Conservation (phyloP, 2,329 filamentous ascomycete genomes). For the Seiridium unicorne region DNA sequence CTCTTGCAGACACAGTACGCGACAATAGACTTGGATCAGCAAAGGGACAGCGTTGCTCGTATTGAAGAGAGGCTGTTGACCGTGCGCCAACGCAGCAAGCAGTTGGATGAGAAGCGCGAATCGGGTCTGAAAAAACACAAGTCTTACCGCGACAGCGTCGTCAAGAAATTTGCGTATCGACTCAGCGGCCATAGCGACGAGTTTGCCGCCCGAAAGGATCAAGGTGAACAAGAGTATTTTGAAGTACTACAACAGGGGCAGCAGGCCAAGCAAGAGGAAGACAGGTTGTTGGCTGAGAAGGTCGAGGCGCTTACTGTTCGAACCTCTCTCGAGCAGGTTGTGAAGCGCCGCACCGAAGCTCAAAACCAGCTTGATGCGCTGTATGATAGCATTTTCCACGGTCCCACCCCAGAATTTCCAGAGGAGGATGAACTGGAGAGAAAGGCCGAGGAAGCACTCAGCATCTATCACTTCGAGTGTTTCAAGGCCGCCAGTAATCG, state of each 20-base stretch:
- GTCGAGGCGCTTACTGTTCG: not conserved
- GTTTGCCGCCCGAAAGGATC: not conserved
- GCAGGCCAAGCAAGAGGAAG: constrained; percentile 2
- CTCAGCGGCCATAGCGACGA: not conserved
- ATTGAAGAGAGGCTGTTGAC: not conserved
- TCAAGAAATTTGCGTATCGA: constrained; percentile 5
- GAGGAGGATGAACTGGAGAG: not conserved
- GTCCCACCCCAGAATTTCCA: constrained; percentile 1
- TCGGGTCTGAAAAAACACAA: constrained; percentile 2
- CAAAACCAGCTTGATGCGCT: constrained; percentile 3
- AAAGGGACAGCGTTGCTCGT: not conserved
- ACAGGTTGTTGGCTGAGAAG: not conserved
- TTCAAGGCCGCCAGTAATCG: not conserved
- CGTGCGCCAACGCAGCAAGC: not conserved
- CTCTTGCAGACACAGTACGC: constrained; percentile 1
- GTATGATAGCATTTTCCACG: not conserved
- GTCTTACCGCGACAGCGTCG: constrained; percentile 5
- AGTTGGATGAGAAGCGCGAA: constrained; percentile 3
- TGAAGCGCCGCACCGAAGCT: not conserved
- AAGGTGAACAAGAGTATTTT: not conserved
- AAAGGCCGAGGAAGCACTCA: not conserved
- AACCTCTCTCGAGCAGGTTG: not conserved
- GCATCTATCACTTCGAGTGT: not conserved
- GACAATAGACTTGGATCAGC: not conserved
- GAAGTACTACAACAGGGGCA: constrained; percentile 4